These are phyloP conservation scores for Cyclospora cayetanensis DNA, from an alignment of 169 alveolate genomes.

Conservation along the genomic window DNA sequence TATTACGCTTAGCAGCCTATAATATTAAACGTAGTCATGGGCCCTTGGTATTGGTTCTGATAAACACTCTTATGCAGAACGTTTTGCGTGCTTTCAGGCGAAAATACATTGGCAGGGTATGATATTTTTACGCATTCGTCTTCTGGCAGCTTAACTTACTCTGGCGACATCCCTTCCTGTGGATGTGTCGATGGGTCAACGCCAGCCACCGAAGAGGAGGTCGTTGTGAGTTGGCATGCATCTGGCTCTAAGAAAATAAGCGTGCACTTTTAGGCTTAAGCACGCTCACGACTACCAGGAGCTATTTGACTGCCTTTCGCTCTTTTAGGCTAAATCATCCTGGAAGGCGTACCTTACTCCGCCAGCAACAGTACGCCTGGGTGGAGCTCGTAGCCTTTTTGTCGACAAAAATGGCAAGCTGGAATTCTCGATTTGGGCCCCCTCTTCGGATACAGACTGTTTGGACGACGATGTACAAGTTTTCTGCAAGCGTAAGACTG, in stretches of 20 bases:
- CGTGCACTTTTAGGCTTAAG: no score
- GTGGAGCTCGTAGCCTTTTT: conserved; percentile 28
- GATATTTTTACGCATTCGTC: neutral
- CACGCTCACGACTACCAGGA: neutral
- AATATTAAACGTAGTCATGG: no score
- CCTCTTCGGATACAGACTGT: conserved; percentile 33
- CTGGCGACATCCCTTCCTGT: conserved; percentile 54
- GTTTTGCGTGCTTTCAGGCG: conserved; percentile 22
- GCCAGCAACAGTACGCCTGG: conserved; percentile 8
- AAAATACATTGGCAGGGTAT: neutral
- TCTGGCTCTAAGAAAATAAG: no score
- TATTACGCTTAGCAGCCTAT: no score
- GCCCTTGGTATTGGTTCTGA: no score
- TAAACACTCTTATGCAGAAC: neutral
- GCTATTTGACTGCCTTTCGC: neutral
- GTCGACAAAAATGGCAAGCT: neutral
- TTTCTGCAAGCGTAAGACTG: conserved; percentile 53
- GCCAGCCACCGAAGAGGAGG: conserved; percentile 53
- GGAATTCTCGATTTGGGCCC: conserved; percentile 28
- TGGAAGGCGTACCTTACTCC: conserved; percentile 29
- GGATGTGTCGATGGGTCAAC: conserved; percentile 23
- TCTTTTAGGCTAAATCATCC: neutral
- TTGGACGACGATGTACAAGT: neutral
- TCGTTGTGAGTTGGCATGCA: conserved; percentile 17
- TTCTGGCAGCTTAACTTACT: conserved; percentile 5